Conservation (phyloP, 495 filamentous ascomycete species). For the Penicillium maclennaniae region DNA sequence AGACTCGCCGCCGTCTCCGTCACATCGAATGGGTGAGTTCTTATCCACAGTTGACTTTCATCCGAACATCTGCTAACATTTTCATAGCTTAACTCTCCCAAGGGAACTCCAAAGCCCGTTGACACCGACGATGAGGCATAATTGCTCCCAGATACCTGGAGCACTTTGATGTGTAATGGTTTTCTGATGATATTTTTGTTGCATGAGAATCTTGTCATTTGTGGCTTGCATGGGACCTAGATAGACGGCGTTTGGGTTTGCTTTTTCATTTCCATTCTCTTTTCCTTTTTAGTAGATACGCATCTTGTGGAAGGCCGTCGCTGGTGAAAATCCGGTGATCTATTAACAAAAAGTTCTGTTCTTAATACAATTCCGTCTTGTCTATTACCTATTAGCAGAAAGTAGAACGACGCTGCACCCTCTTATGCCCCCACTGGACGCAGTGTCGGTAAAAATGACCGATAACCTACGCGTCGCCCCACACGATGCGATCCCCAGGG, state of each 20-base stretch:
- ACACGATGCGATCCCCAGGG: not conserved
- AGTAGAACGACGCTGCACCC: too few species aligned
- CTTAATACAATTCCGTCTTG: constrained; percentile 3
- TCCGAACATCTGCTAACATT: constrained; percentile 22
- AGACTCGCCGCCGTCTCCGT: constrained; percentile 79
- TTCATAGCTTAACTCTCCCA: constrained; percentile 46
- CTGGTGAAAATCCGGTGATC: not conserved
- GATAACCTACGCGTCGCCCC: not conserved
- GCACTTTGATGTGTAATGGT: constrained; percentile 23
- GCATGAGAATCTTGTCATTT: constrained; percentile 21
- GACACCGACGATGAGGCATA: constrained; percentile 79
- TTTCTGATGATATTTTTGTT: constrained; percentile 17
- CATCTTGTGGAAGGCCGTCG: constrained; percentile 8
- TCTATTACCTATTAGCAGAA: not conserved
- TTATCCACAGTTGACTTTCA: not conserved
- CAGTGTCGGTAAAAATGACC: not conserved
- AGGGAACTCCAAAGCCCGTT: constrained; percentile 71
- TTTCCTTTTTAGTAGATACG: constrained; percentile 16
- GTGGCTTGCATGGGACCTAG: constrained; percentile 21
- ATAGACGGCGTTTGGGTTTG: constrained; percentile 28
- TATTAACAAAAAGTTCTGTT: constrained; percentile 8
- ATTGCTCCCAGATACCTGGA: constrained; percentile 6
- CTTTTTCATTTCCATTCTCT: constrained; percentile 1
- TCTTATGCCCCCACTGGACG: too few species aligned
- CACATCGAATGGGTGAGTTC: constrained; percentile 83